These are phyloP conservation scores for Termitomyces sp. DNA, from an alignment of 768 basidiomycete genomes.

Conservation along the genomic window DNA sequence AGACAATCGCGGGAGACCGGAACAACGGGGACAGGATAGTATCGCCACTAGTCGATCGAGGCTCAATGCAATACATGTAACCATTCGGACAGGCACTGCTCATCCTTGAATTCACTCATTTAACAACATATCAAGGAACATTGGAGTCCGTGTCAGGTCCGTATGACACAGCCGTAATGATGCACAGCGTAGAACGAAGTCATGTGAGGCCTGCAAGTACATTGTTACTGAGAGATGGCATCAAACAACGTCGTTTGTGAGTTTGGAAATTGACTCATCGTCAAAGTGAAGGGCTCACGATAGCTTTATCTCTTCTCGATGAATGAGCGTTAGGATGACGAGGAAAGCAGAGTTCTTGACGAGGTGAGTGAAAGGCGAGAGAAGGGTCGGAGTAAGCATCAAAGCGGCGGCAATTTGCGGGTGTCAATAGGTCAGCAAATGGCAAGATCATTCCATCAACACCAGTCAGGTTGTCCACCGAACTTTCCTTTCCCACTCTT, in stretches of 20 bases:
- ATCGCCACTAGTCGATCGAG: not conserved
- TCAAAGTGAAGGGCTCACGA: not conserved
- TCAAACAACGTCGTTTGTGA: not conserved
- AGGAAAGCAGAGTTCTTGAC: not conserved
- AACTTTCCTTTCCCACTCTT: slow-evolving; percentile 23
- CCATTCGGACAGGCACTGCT: not conserved
- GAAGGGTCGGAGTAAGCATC: slow-evolving; percentile 13
- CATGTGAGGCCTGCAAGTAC: not conserved
- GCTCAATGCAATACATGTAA: not conserved
- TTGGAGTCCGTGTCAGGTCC: no score
- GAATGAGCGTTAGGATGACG: not conserved
- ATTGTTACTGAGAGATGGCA: not conserved
- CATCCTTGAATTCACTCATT: not conserved
- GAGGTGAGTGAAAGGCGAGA: not conserved
- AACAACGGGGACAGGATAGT: not conserved
- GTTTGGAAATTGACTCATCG: not conserved
- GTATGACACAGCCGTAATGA: not conserved
- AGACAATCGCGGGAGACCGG: not conserved
- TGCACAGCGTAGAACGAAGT: not conserved
- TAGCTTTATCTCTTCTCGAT: not conserved
- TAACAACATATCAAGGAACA: not conserved
- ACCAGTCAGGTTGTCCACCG: slow-evolving; percentile 19
- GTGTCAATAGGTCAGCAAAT: slow-evolving; percentile 19
- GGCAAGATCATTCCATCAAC: slow-evolving; percentile 24
- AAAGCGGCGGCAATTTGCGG: slow-evolving; percentile 20